Evolutionary conservation across 805 yeast species (phyloP).

Genomic region (Monosporozyma yasuniensis): DNA sequence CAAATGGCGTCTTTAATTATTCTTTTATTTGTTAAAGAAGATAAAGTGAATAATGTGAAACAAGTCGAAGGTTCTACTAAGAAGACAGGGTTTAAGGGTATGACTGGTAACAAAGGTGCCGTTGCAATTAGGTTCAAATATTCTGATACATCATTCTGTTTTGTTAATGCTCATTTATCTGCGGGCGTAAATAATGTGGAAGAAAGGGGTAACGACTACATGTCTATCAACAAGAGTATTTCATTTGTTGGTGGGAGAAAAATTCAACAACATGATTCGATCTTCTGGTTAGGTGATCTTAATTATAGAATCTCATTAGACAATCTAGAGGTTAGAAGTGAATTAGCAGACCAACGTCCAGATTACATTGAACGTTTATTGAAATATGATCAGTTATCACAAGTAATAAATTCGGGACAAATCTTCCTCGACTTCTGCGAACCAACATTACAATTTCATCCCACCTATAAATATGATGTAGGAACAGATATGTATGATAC

Average conservation of each 20-base stretch:
- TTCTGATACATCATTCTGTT: slow-evolving; percentile 72
- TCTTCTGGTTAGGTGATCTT: slow-evolving; percentile 92
- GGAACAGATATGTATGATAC: slow-evolving; percentile 76
- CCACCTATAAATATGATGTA: slow-evolving; percentile 89
- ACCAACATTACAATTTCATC: slow-evolving; percentile 64
- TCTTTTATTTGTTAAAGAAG: slow-evolving; percentile 50
- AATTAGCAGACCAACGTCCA: slow-evolving; percentile 40
- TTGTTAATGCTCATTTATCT: slow-evolving; percentile 86
- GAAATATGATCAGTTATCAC: slow-evolving; percentile 68
- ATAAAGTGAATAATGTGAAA: slow-evolving; percentile 43
- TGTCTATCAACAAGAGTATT: slow-evolving; percentile 64
- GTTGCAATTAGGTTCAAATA: slow-evolving; percentile 83
- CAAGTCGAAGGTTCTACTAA: slow-evolving; percentile 85
- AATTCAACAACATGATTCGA: slow-evolving; percentile 75
- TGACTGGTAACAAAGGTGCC: slow-evolving; percentile 95
- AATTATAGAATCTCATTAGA: slow-evolving; percentile 70
- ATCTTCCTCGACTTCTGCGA: slow-evolving; percentile 74
- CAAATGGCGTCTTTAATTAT: slow-evolving; percentile 66
- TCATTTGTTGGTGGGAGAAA: slow-evolving; percentile 67
- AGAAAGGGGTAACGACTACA: slow-evolving; percentile 80
- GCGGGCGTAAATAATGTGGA: slow-evolving; percentile 78
- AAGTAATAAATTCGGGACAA: slow-evolving; percentile 60
- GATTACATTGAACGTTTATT: slow-evolving; percentile 37
- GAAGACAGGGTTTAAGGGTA: slow-evolving; percentile 93
- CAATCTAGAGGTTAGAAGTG: slow-evolving; percentile 61